A percentile compares a stretch with the other conserved stretches of the same genome.
Conservation (phyloP, 78 protist genomes). For the Capsaspora owczarzaki region DNA sequence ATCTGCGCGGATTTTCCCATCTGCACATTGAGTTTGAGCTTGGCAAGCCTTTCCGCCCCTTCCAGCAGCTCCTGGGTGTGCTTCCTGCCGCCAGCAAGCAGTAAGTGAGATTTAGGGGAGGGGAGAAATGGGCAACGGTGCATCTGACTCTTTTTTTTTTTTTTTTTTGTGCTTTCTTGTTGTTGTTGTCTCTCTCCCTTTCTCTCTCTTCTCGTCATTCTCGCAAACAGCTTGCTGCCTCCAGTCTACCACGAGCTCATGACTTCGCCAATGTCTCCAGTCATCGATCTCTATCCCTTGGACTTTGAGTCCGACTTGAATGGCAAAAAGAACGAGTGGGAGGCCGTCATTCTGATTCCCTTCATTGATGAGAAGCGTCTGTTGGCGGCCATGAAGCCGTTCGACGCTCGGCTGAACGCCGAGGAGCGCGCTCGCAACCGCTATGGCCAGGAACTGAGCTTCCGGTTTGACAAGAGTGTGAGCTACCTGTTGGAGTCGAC, state of each 20-base stretch:
- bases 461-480: neutral
- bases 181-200: neutral
- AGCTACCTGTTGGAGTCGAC: no score
- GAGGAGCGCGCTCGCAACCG: neutral
- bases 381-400: conserved; percentile 26
- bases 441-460: neutral
- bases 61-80: conserved; percentile 81
- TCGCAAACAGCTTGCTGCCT: conserved; percentile 4
- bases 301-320: conserved; percentile 63
- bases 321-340: conserved; percentile 63
- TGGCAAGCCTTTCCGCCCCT: conserved; percentile 75
- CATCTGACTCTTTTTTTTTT: no score
- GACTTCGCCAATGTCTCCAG: conserved; percentile 53
- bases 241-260: conserved; percentile 40
- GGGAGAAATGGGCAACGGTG: neutral
- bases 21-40: conserved; percentile 25
- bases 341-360: conserved; percentile 70
- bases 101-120: no score
- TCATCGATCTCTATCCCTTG: conserved; percentile 63
- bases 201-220: no score
- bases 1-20: conserved; percentile 23
- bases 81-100: conserved; percentile 66
- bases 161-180: no score
- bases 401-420: neutral
- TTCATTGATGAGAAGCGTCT: conserved; percentile 52